Base-by-base conservation (phyloP, 163 green algal species). In the Coccomyxa subellipsoidea region DNA sequence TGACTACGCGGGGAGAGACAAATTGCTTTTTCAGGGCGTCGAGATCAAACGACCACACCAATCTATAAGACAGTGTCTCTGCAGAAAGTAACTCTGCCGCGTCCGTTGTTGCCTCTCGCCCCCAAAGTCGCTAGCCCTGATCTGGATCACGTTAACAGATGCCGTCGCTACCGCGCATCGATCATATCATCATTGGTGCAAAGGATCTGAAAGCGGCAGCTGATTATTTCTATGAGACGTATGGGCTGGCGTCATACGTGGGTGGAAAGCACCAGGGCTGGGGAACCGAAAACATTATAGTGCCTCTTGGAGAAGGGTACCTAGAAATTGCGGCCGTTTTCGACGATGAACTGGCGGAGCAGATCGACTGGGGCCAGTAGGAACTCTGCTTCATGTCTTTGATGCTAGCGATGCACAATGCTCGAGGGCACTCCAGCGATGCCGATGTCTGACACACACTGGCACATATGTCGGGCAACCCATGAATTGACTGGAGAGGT, bases 181-280 rank as follows among this genome's bases (percentile, higher is more conserved):
- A 82, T 76, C 79, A 82, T 32, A 82, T 82, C 69, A 82, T 82
- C 32, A 82, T 82, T 54, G 79, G 37, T 36, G 66, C 79, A 31
- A 47, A 82, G 36, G 66, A 82, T 31, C 10, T 77, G 15, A 78
- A 78, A n/a, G 79, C 79, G 10, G 79, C 79, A 35, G 79, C 38
- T 31, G 59, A 82, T 5, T 36, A 77, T 36, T 77, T 82, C 35
- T 77, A 77, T 25, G 54, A 82, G 18, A 29, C 31, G 18, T 82
- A 71, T 38, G 79, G 79, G 18, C 38, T 82, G 10, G 36, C 59
- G 0, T 69, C 59, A 15, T 82, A 82, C 66, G n/a, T 70, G 4
- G 79, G 79, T n/a, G 79, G 79, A 9, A 77, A 69, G 36, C 79
- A 82, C 29, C 66, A 82, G 36, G 79, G 79, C 79, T 82, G 79